phyloP scores from a whole-genome alignment of 2,329 filamentous ascomycete species.

The Microsporum canis region DNA sequence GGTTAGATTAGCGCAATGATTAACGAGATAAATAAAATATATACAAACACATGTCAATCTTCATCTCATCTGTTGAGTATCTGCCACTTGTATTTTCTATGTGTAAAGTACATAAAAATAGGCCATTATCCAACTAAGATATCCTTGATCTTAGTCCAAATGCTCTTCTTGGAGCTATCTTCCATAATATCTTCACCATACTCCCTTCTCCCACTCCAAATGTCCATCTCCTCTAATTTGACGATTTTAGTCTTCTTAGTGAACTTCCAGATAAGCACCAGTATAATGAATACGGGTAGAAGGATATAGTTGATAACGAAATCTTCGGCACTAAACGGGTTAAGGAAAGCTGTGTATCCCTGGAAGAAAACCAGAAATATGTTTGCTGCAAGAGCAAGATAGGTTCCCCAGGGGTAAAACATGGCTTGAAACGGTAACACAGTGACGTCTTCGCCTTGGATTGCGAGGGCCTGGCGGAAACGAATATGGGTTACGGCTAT shows the following conservation, averaged over 20 bases:
- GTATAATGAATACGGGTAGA: slow-evolving; percentile 39
- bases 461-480: slow-evolving; percentile 30
- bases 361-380: slow-evolving; percentile 42
- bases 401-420: slow-evolving; percentile 44
- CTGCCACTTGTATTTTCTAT: neutral
- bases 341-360: slow-evolving; percentile 43
- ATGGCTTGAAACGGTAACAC: slow-evolving; percentile 40
- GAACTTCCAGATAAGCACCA: slow-evolving; percentile 40
- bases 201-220: slow-evolving; percentile 28
- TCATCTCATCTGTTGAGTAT: neutral
- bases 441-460: slow-evolving; percentile 26
- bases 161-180: neutral
- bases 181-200: slow-evolving; percentile 12
- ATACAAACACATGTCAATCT: neutral
- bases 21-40: neutral
- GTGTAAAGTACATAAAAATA: neutral
- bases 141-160: neutral
- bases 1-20: neutral
- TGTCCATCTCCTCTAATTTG: slow-evolving; percentile 29
- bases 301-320: slow-evolving; percentile 48
- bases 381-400: slow-evolving; percentile 37
- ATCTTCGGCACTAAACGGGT: slow-evolving; percentile 38
- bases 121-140: neutral
- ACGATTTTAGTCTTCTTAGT: slow-evolving; percentile 29
- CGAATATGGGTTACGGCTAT: slow-evolving; percentile 35